Percentiles rank a stretch among this genome's conserved stretches.
Conservation (phyloP, 176 grass and related monocot genomes). For the Aegilops sharonensis region DNA sequence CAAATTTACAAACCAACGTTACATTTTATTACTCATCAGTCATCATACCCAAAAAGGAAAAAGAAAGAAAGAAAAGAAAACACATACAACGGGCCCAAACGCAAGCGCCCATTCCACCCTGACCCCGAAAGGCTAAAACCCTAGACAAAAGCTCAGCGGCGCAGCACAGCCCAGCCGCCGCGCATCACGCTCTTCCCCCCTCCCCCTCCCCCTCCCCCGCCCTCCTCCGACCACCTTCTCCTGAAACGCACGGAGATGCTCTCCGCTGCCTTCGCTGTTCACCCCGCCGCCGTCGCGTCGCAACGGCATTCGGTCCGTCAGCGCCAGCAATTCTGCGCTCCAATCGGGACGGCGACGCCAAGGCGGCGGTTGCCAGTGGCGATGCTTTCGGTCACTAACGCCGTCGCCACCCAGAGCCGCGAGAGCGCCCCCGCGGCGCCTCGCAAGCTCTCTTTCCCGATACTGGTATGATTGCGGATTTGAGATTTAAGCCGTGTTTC, state of each 20-base stretch:
- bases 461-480: constrained; percentile 32
- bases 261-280: constrained; percentile 4
- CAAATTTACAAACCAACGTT: not conserved
- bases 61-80: not conserved
- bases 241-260: constrained; percentile 7
- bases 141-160: not conserved
- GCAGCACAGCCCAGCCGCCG: not conserved
- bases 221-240: not conserved
- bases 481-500: not conserved
- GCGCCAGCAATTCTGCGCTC: not conserved
- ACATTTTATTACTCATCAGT: not conserved
- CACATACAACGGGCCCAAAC: not conserved
- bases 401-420: not conserved
- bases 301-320: not conserved
- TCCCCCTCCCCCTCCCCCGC: not conserved
- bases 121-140: not conserved
- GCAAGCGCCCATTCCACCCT: not conserved
- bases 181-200: not conserved
- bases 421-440: not conserved
- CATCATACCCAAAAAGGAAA: not conserved
- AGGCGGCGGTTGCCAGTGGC: not conserved
- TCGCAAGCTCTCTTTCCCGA: constrained; percentile 39
- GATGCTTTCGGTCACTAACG: constrained; percentile 23
- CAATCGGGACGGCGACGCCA: not conserved
- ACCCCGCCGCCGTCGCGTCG: constrained; percentile 4